Conservation (phyloP, 345 rosid genomes). For the Raphanus sativus region DNA sequence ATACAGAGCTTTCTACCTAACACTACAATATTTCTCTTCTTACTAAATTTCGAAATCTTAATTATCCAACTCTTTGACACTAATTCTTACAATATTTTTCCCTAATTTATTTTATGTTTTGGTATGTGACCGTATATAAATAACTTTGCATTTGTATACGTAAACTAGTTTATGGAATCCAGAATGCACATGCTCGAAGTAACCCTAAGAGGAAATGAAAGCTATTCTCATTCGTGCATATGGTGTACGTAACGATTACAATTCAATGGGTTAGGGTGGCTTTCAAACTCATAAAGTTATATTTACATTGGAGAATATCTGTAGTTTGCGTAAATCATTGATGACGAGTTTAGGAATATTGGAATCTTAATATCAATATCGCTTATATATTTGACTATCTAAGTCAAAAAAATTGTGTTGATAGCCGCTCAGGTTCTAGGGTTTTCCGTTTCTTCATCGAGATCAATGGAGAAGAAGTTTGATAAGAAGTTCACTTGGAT, state of each 20-base stretch:
- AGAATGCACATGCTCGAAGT: neutral
- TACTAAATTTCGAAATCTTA: neutral
- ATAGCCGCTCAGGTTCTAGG: neutral
- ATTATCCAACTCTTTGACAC: neutral
- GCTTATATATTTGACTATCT: neutral
- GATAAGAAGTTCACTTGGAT: conserved; percentile 3
- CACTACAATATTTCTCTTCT: neutral
- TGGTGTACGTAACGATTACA: neutral
- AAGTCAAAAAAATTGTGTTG: neutral
- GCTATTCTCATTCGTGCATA: neutral
- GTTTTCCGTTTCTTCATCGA: neutral
- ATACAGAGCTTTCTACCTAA: neutral
- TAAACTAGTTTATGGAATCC: neutral
- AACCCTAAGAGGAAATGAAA: neutral
- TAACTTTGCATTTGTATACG: neutral
- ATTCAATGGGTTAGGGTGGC: neutral
- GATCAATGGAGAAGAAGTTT: conserved; percentile 1
- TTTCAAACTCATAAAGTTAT: neutral
- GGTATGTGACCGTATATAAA: neutral
- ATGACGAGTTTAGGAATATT: neutral
- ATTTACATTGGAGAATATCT: neutral
- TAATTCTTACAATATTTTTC: neutral
- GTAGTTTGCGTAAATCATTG: neutral
- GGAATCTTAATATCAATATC: neutral
- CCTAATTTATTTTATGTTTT: neutral